Conservation (phyloP, 495 filamentous ascomycete genomes). For the Corynascus novoguineensis region DNA sequence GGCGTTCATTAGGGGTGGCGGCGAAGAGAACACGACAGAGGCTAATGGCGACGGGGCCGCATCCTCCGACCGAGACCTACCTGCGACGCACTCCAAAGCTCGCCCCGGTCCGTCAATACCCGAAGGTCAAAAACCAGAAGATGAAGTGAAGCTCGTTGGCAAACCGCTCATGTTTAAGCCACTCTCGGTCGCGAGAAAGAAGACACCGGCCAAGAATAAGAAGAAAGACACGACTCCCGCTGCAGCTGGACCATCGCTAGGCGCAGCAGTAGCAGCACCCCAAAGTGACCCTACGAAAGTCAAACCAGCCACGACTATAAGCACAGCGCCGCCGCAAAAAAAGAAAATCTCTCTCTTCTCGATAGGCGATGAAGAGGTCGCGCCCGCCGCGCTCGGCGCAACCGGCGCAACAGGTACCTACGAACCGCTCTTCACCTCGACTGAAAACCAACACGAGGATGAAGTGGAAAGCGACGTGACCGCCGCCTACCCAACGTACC, state of each 20-base stretch:
- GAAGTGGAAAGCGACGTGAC: slow-evolving; percentile 15
- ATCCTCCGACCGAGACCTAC: slow-evolving; percentile 23
- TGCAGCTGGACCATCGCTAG: not conserved
- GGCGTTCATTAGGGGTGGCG: slow-evolving; percentile 62
- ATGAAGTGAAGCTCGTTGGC: slow-evolving; percentile 62
- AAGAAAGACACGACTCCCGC: slow-evolving; percentile 9
- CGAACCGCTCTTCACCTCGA: slow-evolving; percentile 38
- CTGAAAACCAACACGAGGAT: not conserved
- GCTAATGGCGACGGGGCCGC: slow-evolving; percentile 11
- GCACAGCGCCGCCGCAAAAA: slow-evolving; percentile 25
- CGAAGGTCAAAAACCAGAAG: slow-evolving; percentile 44
- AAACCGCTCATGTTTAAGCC: slow-evolving; percentile 86
- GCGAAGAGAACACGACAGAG: slow-evolving; percentile 21
- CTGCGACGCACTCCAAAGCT: slow-evolving; percentile 20
- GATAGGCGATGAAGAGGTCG: slow-evolving; percentile 31
- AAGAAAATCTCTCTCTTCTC: slow-evolving; percentile 45
- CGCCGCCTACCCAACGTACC: slow-evolving; percentile 32
- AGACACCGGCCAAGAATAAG: slow-evolving; percentile 27
- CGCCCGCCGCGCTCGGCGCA: not conserved
- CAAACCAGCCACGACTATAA: not conserved
- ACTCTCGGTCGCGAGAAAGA: slow-evolving; percentile 69
- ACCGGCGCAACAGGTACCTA: slow-evolving; percentile 28
- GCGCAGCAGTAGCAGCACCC: not conserved
- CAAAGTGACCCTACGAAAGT: not conserved
- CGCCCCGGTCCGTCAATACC: slow-evolving; percentile 36